Evolutionary conservation across 228 moss, liverwort and hornwort genomes (phyloP), one percentile per base, ranked within the genome.

Genomic region (Sphagnum magellanicum): DNA sequence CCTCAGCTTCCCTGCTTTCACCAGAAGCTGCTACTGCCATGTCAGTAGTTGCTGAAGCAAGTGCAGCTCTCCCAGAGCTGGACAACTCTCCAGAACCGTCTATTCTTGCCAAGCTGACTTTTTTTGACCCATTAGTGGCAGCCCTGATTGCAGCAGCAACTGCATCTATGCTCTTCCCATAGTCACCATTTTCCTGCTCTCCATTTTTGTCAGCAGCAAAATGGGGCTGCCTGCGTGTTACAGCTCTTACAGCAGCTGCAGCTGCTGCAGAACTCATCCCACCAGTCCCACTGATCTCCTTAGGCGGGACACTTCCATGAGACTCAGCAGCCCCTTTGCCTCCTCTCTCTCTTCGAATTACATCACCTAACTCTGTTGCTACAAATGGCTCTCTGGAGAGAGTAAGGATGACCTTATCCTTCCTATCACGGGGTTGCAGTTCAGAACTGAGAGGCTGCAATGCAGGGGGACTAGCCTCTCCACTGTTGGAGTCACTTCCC

Each of bases 151-250:
- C 80, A 63, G 80, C 83, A 67, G 79, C n/a, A 9, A 84, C 83
- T 61, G 80, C 80, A 48, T 84, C 83, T 59, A 80, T 68, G 48
- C 67, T 79, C 83, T 79, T 84, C n/a, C 80, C 80, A 62, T 55
- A 55, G 55, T 4, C 12, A 12, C 55, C 74, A 76, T 6, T 70
- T 58, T 9, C 58, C 73, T 72, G 67, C 0, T 10, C 74, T 74
- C 7, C 71, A 66, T 15, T n/a, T 66, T 12, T 74, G 12, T 55
- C 55, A 8, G 12, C 12, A 8, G 8, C 55, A 8, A 12, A 55
- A 12, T 55, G 55, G 55, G 55, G 55, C 8, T 12, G 9, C 55
- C 55, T 55, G 55, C 55, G 55, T 8, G 55, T 55, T 55, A 12
- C 55, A 8, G 12, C 55, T 55, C 55, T 55, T 8, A 55, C 74